These are phyloP conservation scores for Coemansia sp. DNA, from an alignment of 192 early-diverging fungal species.

Conservation along the genomic window DNA sequence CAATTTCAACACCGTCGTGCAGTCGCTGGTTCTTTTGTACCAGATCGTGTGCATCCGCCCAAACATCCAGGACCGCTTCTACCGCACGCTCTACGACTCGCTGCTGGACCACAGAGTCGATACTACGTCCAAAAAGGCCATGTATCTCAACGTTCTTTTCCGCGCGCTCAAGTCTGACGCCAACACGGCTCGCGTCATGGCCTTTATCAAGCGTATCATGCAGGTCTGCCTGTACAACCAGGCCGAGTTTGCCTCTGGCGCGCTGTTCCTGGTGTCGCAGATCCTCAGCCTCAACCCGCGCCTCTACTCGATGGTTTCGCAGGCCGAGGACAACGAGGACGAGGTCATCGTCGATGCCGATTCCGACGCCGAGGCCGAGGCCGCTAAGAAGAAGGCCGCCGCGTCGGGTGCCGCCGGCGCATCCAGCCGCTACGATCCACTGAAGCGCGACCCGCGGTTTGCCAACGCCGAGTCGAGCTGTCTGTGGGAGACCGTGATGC, in stretches of 20 bases:
- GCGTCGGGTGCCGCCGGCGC: neutral
- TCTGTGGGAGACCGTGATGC: slow-evolving; percentile 86
- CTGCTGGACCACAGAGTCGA: slow-evolving; percentile 78
- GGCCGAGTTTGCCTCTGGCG: slow-evolving; percentile 81
- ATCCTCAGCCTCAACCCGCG: slow-evolving; percentile 54
- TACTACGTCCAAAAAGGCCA: slow-evolving; percentile 79
- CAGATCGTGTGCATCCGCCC: slow-evolving; percentile 53
- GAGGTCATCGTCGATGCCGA: slow-evolving; percentile 13
- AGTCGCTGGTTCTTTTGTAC: slow-evolving; percentile 86
- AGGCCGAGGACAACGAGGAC: slow-evolving; percentile 46
- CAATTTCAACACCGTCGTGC: slow-evolving; percentile 90
- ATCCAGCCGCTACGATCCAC: slow-evolving; percentile 64
- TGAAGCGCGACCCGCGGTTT: slow-evolving; percentile 84
- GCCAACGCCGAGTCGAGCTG: slow-evolving; percentile 77
- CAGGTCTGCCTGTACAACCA: slow-evolving; percentile 72
- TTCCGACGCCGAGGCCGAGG: slow-evolving; percentile 2
- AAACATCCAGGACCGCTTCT: slow-evolving; percentile 79
- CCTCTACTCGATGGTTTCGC: slow-evolving; percentile 58
- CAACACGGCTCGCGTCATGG: slow-evolving; percentile 62
- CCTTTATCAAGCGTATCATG: slow-evolving; percentile 88
- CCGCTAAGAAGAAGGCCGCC: neutral
- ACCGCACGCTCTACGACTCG: slow-evolving; percentile 85
- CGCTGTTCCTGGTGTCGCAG: slow-evolving; percentile 78
- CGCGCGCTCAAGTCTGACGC: slow-evolving; percentile 77
- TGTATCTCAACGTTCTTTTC: slow-evolving; percentile 91